Base-by-base conservation (phyloP, 2,329 filamentous ascomycete species). In the Bipolaris bicolor region DNA sequence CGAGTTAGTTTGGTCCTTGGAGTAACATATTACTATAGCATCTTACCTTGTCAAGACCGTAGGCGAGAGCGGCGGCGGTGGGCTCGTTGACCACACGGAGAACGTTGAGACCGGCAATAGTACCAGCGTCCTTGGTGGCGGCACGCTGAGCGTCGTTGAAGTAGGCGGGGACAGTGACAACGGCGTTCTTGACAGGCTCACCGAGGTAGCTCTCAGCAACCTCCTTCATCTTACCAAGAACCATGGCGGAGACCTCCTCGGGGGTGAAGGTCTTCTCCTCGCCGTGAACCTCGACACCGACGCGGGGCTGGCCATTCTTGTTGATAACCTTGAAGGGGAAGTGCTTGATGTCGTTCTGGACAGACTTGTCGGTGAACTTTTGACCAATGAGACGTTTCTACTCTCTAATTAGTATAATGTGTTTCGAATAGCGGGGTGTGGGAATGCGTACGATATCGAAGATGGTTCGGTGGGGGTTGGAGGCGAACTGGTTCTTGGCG, bases 121-220 rank as follows among this genome's bases (percentile, higher is more conserved):
- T 85, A 78, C 92, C 93, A 71, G 93, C 93, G 77, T 97, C 92
- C 88, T 97, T 97, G 81, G 92, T 97, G 61, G 93, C 92, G 82
- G 96, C 92, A 82, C 93, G 88, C 85, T 97, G 93, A 82, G 92
- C 93, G 84, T 97, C 93, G 83, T 96, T 97, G 90, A 97, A 97
- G 85, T 97, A 97, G 81, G 92, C 92, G 71, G 93, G 92, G 68
- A 97, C 93, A 62, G 93, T 97, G 66, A 97, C 92, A 73, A 97
- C 90, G 73, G 90, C 90, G 84, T 92, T 90, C 77, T 88, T 91
- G 63, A 93, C 89, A 80, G 90, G 90, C 84, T 92, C 89, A 78
- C 89, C 89, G 53, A 93, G 83, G 79, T 91, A 92, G 74, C 83
- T 81, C 83, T 93, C 90, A 69, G 90, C 89, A 64, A 90, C 87